Conservation (phyloP, 169 alveolate species). For the Cyclospora cayetanensis region DNA sequence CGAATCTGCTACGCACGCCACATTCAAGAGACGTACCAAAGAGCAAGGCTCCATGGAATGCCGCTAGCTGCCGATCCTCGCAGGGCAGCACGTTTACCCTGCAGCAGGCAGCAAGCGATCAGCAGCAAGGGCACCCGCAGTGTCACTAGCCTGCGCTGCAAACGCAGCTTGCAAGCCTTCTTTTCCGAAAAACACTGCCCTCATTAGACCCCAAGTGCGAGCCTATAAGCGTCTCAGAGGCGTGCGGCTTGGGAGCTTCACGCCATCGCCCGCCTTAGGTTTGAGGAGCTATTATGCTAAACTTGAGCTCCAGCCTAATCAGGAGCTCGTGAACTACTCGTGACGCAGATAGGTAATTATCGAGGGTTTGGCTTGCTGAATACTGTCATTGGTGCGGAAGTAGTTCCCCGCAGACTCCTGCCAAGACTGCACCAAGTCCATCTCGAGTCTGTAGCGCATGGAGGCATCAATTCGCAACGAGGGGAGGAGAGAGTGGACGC, state of each 20-base stretch:
- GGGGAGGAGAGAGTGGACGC: not conserved
- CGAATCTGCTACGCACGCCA: too few relatives aligned
- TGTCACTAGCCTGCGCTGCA: not conserved
- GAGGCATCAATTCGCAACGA: not conserved
- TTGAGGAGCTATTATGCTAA: too few relatives aligned
- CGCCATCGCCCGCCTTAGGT: too few relatives aligned
- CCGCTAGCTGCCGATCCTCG: constrained; percentile 59
- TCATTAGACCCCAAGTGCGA: too few relatives aligned
- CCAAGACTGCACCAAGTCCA: constrained; percentile 37
- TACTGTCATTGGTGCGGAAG: not conserved
- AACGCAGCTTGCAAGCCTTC: too few relatives aligned
- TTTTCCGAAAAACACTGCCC: too few relatives aligned
- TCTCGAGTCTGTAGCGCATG: constrained; percentile 32
- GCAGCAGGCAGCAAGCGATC: constrained; percentile 9
- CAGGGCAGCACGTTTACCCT: constrained; percentile 39
- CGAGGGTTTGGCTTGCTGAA: constrained; percentile 21
- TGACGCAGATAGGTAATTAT: too few relatives aligned
- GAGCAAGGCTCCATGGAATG: constrained; percentile 54
- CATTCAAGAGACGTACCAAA: constrained; percentile 10
- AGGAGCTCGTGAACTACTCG: too few relatives aligned
- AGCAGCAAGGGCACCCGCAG: constrained; percentile 26
- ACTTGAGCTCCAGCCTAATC: too few relatives aligned
- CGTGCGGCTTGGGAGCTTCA: too few relatives aligned
- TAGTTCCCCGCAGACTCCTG: not conserved
- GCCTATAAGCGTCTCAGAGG: too few relatives aligned